These are phyloP conservation scores for Alloascoidea africana DNA, from an alignment of 805 yeast genomes.

Conservation along the genomic window DNA sequence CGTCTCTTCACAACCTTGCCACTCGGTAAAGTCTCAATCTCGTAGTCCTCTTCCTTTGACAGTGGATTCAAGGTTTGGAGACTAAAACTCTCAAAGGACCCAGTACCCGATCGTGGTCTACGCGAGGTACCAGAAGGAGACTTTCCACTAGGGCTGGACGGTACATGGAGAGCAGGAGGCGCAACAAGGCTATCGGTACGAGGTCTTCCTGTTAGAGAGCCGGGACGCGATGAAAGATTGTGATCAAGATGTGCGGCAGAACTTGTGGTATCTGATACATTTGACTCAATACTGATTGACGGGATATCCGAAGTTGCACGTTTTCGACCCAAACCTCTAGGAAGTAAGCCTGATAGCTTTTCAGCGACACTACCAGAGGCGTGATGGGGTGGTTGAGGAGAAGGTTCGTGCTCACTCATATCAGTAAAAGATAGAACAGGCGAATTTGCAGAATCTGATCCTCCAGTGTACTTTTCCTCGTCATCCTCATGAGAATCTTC, in stretches of 20 bases:
- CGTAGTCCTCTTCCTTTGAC: constrained; percentile 20
- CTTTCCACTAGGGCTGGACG: constrained; percentile 16
- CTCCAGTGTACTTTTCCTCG: constrained; percentile 14
- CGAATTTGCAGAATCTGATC: constrained; percentile 5
- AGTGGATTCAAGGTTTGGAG: constrained; percentile 2
- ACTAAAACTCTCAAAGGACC: background rate
- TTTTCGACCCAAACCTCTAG: background rate
- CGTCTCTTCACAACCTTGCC: constrained; percentile 44
- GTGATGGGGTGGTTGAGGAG: constrained; percentile 7
- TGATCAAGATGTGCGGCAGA: too few species aligned
- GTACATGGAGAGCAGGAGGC: constrained; percentile 2
- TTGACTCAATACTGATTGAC: background rate
- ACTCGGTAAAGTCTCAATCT: constrained; percentile 54
- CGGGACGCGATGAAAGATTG: too few species aligned
- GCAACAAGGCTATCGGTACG: too few species aligned
- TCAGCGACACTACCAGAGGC: too few species aligned
- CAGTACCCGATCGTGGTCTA: constrained; percentile 7
- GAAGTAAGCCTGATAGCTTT: constrained; percentile 14
- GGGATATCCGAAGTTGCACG: background rate
- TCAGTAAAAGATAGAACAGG: constrained; percentile 7
- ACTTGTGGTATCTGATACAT: background rate
- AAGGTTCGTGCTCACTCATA: constrained; percentile 5
- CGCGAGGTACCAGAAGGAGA: too few species aligned
- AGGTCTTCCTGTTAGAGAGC: background rate
- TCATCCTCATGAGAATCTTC: constrained; percentile 13